These are phyloP conservation scores for Populus pruinosa DNA, from an alignment of 345 rosid species.

Conservation along the genomic window DNA sequence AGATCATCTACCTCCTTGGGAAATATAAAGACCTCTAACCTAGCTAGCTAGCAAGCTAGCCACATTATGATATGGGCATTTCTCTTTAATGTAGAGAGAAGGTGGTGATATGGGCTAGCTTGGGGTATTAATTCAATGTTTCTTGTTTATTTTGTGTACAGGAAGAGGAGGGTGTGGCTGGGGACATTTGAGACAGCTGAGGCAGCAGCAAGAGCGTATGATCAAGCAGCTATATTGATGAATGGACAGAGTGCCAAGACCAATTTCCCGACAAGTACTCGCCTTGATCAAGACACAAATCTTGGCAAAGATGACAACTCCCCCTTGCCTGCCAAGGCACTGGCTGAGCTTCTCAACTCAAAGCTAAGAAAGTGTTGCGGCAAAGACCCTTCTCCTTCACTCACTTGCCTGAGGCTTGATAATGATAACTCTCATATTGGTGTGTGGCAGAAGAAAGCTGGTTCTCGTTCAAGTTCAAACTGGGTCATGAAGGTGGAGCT, in stretches of 20 bases:
- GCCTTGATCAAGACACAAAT: not conserved
- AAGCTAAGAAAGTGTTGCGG: conserved; percentile 58
- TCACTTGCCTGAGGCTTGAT: conserved; percentile 72
- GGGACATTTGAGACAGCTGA: conserved; percentile 81
- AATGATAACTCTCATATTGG: conserved; percentile 63
- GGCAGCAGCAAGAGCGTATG: conserved; percentile 70
- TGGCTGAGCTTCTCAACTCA: conserved; percentile 47
- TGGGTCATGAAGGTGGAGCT: conserved; percentile 80
- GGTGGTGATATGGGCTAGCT: not conserved
- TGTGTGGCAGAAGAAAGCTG: conserved; percentile 74
- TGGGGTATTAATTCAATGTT: not conserved
- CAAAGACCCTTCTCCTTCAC: conserved; percentile 48
- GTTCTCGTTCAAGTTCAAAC: conserved; percentile 41
- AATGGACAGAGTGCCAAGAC: conserved; percentile 71
- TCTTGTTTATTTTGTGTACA: conserved; percentile 5
- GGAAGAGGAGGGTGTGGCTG: conserved; percentile 80
- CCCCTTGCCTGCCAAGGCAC: conserved; percentile 34
- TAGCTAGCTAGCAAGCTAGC: not conserved
- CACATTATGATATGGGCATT: not conserved
- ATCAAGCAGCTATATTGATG: conserved; percentile 67
- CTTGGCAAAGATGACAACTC: not conserved
- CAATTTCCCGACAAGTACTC: conserved; percentile 45
- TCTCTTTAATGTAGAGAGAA: not conserved
- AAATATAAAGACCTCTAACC: not conserved
- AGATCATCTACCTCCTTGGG: not conserved